Evolutionary conservation across 192 early-diverging fungal species (phyloP).

Genomic region (Geosiphon pyriformis): DNA sequence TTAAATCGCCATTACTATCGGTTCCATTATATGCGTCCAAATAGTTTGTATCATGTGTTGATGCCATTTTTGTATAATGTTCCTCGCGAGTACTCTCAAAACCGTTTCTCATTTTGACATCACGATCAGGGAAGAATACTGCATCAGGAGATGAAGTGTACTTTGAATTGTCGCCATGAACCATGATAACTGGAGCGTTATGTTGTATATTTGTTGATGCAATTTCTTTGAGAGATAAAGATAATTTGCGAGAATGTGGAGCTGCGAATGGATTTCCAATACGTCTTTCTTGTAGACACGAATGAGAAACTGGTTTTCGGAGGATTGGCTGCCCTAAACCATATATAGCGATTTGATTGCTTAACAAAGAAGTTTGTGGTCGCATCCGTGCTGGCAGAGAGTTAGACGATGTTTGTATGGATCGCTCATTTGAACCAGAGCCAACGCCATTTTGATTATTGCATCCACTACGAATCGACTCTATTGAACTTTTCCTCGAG

Average conservation of each 20-base stretch:
- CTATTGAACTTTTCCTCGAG: constrained; percentile 23
- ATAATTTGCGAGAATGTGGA: constrained; percentile 1
- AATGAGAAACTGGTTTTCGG: constrained; percentile 22
- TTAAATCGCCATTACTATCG: background rate
- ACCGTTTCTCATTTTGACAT: background rate
- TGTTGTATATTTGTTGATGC: background rate
- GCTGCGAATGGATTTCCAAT: background rate
- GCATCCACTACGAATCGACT: constrained; percentile 13
- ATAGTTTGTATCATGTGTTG: background rate
- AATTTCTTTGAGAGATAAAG: background rate
- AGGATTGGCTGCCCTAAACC: constrained; percentile 22
- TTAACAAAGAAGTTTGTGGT: background rate
- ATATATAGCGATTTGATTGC: constrained; percentile 6
- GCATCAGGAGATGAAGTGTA: constrained; percentile 1
- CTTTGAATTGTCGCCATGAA: constrained; percentile 22
- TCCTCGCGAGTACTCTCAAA: background rate
- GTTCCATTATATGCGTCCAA: background rate
- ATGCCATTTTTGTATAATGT: background rate
- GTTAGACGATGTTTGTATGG: background rate
- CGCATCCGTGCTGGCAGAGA: background rate
- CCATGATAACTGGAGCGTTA: constrained; percentile 21
- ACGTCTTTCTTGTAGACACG: constrained; percentile 8
- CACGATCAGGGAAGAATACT: constrained; percentile 1
- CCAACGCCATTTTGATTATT: background rate
- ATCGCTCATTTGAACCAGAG: background rate